These are phyloP conservation scores for Candida vaughaniae DNA, from an alignment of 805 yeast genomes.

Conservation along the genomic window DNA sequence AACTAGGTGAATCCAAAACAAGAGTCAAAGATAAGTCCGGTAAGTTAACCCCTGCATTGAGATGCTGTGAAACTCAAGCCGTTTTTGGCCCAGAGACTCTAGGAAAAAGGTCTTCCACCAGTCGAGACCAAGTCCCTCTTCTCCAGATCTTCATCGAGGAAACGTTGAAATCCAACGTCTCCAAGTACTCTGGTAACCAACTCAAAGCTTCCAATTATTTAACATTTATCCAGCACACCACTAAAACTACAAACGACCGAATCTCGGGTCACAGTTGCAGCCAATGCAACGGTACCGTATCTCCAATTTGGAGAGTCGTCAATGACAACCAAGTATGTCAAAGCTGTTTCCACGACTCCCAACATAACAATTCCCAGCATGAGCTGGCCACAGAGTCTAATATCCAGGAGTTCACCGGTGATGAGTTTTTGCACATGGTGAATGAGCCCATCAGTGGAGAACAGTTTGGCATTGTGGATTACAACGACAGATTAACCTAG, in stretches of 20 bases:
- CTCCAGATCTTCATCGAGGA: conserved; percentile 42
- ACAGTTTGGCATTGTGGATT: conserved; percentile 29
- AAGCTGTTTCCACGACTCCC: conserved; percentile 25
- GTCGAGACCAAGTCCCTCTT: conserved; percentile 35
- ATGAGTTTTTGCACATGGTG: conserved; percentile 21
- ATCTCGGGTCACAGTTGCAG: neutral
- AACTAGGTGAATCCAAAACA: conserved; percentile 20
- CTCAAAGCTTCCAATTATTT: conserved; percentile 30
- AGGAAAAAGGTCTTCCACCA: conserved; percentile 28
- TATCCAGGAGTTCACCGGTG: conserved; percentile 13
- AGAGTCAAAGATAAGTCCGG: conserved; percentile 34
- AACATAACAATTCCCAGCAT: conserved; percentile 1
- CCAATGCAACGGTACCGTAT: conserved; percentile 16
- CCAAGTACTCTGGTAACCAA: conserved; percentile 31
- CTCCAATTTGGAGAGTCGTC: conserved; percentile 40
- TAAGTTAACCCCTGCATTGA: conserved; percentile 41
- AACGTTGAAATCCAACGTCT: conserved; percentile 14
- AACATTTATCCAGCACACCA: neutral
- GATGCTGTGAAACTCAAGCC: conserved; percentile 31
- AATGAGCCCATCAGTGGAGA: conserved; percentile 31
- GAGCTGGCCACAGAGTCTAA: conserved; percentile 1
- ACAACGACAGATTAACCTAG: conserved; percentile 20
- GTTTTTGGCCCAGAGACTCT: neutral
- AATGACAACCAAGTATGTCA: conserved; percentile 24
- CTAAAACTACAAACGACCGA: neutral